Evolutionary conservation across 768 basidiomycete species (phyloP).

Genomic region (Lanmaoa pseudosensibilis): DNA sequence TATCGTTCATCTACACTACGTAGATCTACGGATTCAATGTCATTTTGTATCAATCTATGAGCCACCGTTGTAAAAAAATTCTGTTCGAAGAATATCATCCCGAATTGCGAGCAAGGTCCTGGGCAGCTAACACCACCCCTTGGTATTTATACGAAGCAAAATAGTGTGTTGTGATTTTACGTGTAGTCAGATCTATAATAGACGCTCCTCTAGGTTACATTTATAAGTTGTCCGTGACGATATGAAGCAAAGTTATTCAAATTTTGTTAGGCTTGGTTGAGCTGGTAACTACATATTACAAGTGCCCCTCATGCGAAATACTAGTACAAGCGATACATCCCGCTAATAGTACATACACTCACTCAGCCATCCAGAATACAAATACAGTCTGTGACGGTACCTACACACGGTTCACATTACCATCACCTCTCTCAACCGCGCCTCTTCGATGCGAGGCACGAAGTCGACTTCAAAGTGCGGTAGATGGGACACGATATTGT

Average conservation of each 20-base stretch:
- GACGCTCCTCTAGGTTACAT: not conserved
- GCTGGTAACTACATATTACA: too few species aligned
- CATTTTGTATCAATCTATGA: too few species aligned
- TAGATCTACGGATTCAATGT: too few species aligned
- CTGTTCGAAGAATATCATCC: too few species aligned
- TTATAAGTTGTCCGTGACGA: not conserved
- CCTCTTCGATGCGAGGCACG: conserved; percentile 40
- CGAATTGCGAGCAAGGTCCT: too few species aligned
- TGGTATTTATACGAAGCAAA: too few species aligned
- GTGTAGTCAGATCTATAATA: not conserved
- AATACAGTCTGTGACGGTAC: not conserved
- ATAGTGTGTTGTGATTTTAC: not conserved
- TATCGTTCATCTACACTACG: too few species aligned
- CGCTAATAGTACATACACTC: not conserved
- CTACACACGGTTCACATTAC: not conserved
- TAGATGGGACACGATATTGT: conserved; percentile 57
- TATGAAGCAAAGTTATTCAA: not conserved
- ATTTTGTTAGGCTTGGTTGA: too few species aligned
- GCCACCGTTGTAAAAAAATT: too few species aligned
- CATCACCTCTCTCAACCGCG: conserved; percentile 19
- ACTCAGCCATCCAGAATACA: too few species aligned
- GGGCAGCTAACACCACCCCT: too few species aligned
- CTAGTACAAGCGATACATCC: not conserved
- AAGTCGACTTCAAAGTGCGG: conserved; percentile 56
- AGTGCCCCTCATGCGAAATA: not conserved